A percentile compares a stretch with the other conserved stretches of the same genome.
Conservation (phyloP, 495 filamentous ascomycete species). For the Penicillium mononematosum region DNA sequence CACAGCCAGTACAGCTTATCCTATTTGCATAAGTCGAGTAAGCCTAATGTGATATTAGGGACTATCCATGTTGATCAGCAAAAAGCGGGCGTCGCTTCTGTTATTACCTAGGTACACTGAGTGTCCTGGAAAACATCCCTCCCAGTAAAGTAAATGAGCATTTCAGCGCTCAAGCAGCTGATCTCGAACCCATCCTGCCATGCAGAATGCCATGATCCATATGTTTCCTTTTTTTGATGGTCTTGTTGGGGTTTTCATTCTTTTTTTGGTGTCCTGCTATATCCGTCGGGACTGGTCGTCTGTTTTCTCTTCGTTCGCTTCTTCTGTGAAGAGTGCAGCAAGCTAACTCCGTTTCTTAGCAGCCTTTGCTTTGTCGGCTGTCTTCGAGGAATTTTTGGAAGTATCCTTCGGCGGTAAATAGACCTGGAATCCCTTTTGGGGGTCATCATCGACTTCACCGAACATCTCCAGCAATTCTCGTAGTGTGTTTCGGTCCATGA, state of each 20-base stretch:
- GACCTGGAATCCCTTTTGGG: background rate
- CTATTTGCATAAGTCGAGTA: background rate
- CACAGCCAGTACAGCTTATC: background rate
- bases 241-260: background rate
- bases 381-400: no score
- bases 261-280: background rate
- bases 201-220: background rate
- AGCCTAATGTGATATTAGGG: background rate
- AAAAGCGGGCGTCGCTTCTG: background rate
- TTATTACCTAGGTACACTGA: background rate
- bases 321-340: background rate
- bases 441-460: background rate
- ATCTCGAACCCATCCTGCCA: background rate
- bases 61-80: background rate
- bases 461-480: conserved; percentile 1
- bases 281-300: no score
- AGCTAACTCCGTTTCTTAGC: background rate
- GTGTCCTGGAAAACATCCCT: background rate
- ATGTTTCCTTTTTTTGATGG: background rate
- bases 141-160: background rate
- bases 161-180: background rate
- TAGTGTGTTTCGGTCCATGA: background rate
- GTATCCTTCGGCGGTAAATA: background rate
- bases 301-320: background rate
- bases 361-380: background rate